Evolutionary conservation across 2,329 filamentous ascomycete genomes (phyloP).

Genomic region (Talaromyces sp.): DNA sequence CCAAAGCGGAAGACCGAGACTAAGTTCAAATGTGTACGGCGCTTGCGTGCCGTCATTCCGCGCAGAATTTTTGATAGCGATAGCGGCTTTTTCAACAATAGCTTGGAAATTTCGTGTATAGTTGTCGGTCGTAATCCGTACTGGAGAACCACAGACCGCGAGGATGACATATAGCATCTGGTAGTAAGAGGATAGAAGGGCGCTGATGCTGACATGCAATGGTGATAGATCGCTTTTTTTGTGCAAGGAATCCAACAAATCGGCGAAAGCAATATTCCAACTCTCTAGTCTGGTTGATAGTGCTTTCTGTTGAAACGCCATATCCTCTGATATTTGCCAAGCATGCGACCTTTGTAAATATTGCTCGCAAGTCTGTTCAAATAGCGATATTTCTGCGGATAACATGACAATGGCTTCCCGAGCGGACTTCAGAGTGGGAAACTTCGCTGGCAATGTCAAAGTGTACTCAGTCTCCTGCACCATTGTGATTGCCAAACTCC

Average conservation of each 20-base stretch:
- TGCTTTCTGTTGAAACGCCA: conserved; percentile 18
- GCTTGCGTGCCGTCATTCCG: conserved; percentile 26
- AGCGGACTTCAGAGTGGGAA: conserved; percentile 25
- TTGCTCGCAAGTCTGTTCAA: conserved; percentile 23
- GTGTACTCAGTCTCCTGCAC: conserved; percentile 18
- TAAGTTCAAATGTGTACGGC: conserved; percentile 33
- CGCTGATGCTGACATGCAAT: conserved; percentile 20
- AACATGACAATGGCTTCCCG: conserved; percentile 28
- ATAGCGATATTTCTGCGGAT: conserved; percentile 24
- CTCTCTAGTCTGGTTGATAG: conserved; percentile 21
- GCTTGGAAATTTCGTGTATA: conserved; percentile 20
- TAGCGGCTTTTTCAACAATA: conserved; percentile 5
- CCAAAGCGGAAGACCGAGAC: conserved; percentile 30
- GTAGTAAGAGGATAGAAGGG: conserved; percentile 26
- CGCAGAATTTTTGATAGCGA: conserved; percentile 20
- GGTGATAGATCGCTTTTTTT: conserved; percentile 14
- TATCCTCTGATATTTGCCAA: conserved; percentile 19
- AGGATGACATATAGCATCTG: conserved; percentile 27
- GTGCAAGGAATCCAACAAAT: conserved; percentile 18
- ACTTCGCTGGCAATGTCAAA: conserved; percentile 1
- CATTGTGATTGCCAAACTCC: conserved; percentile 17
- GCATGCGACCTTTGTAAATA: conserved; percentile 18
- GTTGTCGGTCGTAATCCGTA: conserved; percentile 23
- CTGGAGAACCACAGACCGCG: conserved; percentile 22
- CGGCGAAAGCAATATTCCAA: conserved; percentile 26